Evolutionary conservation across 2,329 filamentous ascomycete genomes (phyloP).

Genomic region (Nigrospora sphaerica): DNA sequence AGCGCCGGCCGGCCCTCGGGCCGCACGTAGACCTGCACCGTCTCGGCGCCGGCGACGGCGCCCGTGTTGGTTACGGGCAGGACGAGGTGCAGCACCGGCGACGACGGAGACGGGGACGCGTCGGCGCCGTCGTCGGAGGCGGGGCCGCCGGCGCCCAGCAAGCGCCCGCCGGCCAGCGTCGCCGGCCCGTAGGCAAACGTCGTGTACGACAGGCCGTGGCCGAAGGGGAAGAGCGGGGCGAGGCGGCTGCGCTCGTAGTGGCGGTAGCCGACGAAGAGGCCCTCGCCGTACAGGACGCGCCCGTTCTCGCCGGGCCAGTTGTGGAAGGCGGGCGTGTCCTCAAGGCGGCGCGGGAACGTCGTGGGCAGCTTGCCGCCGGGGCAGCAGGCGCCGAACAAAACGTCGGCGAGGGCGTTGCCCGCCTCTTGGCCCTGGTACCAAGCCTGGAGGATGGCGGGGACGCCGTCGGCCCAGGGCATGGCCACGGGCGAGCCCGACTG

Average conservation of each 20-base stretch:
- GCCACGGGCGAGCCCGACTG: constrained; percentile 62
- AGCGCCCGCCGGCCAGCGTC: constrained; percentile 34
- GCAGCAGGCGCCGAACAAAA: constrained; percentile 55
- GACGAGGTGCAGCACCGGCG: constrained; percentile 31
- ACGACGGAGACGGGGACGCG: constrained; percentile 1
- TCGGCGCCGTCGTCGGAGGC: no score
- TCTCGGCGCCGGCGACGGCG: constrained; percentile 48
- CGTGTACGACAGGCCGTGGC: constrained; percentile 69
- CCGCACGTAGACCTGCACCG: constrained; percentile 62
- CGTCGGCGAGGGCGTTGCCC: constrained; percentile 60
- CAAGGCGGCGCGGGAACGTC: constrained; percentile 57
- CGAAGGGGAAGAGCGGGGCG: constrained; percentile 62
- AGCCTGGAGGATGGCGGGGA: constrained; percentile 61
- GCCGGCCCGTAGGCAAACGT: constrained; percentile 57
- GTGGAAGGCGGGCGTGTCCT: constrained; percentile 64
- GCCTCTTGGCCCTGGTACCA: constrained; percentile 68
- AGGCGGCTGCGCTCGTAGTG: constrained; percentile 60
- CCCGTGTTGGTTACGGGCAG: constrained; percentile 51
- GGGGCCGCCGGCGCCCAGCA: not conserved
- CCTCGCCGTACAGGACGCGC: constrained; percentile 64
- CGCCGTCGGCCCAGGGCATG: constrained; percentile 62
- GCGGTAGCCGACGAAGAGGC: constrained; percentile 65
- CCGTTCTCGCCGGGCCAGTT: constrained; percentile 68
- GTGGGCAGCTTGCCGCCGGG: constrained; percentile 63
- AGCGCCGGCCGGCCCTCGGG: constrained; percentile 51